Conservation (phyloP, 345 rosid genomes). For the Xanthoceras sorbifolium region DNA sequence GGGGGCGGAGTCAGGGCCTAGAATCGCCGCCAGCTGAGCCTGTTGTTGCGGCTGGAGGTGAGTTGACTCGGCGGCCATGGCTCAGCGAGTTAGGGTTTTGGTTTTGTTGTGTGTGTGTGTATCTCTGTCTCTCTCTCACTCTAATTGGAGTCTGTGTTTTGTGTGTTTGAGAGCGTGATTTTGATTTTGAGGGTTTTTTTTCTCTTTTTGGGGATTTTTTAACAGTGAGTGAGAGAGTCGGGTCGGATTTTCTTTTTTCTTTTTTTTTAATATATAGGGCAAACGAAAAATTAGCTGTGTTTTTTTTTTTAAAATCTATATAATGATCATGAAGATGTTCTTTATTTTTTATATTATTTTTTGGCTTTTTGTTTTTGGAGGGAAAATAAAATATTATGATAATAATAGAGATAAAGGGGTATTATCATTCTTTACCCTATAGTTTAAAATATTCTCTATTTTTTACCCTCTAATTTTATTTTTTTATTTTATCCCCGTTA, state of each 20-base stretch:
- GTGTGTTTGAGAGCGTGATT: background rate
- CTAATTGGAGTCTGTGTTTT: background rate
- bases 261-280: background rate
- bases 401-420: too few species aligned
- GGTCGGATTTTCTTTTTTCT: background rate
- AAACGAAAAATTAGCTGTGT: background rate
- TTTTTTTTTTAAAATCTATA: background rate
- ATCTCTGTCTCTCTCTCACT: too few species aligned
- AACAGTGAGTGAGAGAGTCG: background rate
- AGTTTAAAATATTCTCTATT: too few species aligned
- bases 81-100: slow-evolving; percentile 19
- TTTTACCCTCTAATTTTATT: too few species aligned
- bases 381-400: background rate
- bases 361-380: slow-evolving; percentile 4
- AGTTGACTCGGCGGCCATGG: slow-evolving; percentile 77
- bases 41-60: slow-evolving; percentile 83
- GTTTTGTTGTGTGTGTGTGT: background rate
- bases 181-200: background rate
- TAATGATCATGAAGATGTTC: background rate
- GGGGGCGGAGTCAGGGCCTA: slow-evolving; percentile 80
- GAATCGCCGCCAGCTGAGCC: slow-evolving; percentile 73
- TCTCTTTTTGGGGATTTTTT: background rate
- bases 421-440: too few species aligned
- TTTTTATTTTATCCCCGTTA: too few species aligned
- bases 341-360: too few species aligned